A percentile compares a stretch with the other conserved stretches of the same genome.
These are phyloP conservation scores for Xylariomycetidae sp. DNA, from an alignment of 2,329 filamentous ascomycete species.

Conservation along the genomic window DNA sequence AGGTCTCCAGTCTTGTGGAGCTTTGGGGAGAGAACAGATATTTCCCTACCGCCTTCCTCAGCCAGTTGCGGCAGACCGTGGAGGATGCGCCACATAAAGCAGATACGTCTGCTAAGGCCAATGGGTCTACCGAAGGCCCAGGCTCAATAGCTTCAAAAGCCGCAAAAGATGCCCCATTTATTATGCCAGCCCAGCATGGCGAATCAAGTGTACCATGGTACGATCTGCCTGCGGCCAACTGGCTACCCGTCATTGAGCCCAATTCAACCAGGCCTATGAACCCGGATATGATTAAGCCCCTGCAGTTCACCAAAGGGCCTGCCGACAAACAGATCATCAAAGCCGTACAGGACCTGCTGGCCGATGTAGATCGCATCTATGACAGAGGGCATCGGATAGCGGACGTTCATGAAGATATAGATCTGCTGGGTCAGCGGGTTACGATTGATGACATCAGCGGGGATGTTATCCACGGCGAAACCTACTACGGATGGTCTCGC, in stretches of 20 bases:
- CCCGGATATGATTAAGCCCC: constrained; percentile 63
- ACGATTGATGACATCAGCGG: constrained; percentile 62
- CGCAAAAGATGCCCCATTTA: constrained; percentile 58
- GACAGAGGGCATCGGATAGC: constrained; percentile 33
- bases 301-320: constrained; percentile 65
- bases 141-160: too few relatives aligned
- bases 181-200: constrained; percentile 73
- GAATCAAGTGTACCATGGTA: constrained; percentile 71
- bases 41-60: constrained; percentile 49
- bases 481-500: constrained; percentile 85
- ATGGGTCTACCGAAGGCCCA: constrained; percentile 11
- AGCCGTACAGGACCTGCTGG: constrained; percentile 66
- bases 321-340: constrained; percentile 61
- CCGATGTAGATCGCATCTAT: constrained; percentile 67
- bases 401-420: constrained; percentile 57
- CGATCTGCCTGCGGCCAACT: constrained; percentile 76
- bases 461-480: constrained; percentile 60
- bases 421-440: constrained; percentile 68
- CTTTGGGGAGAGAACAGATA: constrained; percentile 69
- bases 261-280: constrained; percentile 73
- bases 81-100: constrained; percentile 31
- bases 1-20: constrained; percentile 59
- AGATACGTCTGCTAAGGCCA: constrained; percentile 14
- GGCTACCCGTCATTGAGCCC: constrained; percentile 73
- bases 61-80: constrained; percentile 56